Evolutionary conservation across 2,329 filamentous ascomycete genomes (phyloP).

Genomic region (Penicillium sp.): DNA sequence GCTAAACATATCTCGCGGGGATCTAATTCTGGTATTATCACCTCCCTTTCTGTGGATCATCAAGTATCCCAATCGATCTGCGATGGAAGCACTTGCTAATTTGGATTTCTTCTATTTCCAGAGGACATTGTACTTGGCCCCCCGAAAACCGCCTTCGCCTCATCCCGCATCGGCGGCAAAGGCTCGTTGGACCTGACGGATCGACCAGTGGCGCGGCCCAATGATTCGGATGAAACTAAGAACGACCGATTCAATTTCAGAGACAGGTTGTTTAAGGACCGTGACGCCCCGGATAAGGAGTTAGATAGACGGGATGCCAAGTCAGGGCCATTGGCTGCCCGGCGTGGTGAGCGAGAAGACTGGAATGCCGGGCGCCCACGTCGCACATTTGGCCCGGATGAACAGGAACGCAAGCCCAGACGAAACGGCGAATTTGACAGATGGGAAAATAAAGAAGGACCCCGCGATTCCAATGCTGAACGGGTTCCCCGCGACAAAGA

Average conservation of each 20-base stretch:
- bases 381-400: conserved; percentile 42
- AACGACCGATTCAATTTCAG: conserved; percentile 64
- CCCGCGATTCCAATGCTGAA: conserved; percentile 51
- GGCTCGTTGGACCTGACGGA: conserved; percentile 45
- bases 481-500: conserved; percentile 55
- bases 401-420: conserved; percentile 39
- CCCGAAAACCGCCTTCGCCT: conserved; percentile 78
- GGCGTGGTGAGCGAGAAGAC: conserved; percentile 42
- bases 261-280: conserved; percentile 43
- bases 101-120: conserved; percentile 31
- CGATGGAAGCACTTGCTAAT: conserved; percentile 15
- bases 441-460: conserved; percentile 46
- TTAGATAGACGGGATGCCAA: conserved; percentile 40
- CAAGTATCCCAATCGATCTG: neutral
- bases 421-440: conserved; percentile 45
- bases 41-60: conserved; percentile 10
- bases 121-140: conserved; percentile 86
- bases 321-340: conserved; percentile 30
- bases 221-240: conserved; percentile 54
- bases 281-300: conserved; percentile 34
- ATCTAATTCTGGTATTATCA: conserved; percentile 48
- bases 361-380: conserved; percentile 42
- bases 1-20: conserved; percentile 46
- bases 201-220: conserved; percentile 45
- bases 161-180: conserved; percentile 57